These are phyloP conservation scores for Myxozyma nipponensis DNA, from an alignment of 805 yeast genomes.

Conservation along the genomic window DNA sequence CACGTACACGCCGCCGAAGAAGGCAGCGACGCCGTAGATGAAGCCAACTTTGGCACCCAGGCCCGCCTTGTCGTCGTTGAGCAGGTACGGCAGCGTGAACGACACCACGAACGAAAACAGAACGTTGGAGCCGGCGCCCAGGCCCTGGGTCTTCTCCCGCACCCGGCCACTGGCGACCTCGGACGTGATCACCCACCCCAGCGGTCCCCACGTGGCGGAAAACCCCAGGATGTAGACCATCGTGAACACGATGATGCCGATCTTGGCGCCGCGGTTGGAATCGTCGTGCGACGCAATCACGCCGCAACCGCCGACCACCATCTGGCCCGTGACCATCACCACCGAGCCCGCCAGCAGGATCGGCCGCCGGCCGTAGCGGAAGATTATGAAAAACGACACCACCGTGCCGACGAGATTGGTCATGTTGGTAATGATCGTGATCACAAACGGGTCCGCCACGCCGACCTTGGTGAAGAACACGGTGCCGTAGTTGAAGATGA, in stretches of 20 bases:
- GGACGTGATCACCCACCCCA: slow-evolving; percentile 43
- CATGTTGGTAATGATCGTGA: slow-evolving; percentile 1
- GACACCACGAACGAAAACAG: slow-evolving; percentile 1
- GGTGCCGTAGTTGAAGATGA: slow-evolving; percentile 42
- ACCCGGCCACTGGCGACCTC: slow-evolving; percentile 40
- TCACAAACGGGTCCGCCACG: not conserved
- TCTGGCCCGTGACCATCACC: not conserved
- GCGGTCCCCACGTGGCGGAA: slow-evolving; percentile 38
- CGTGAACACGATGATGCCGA: not conserved
- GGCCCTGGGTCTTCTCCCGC: slow-evolving; percentile 40
- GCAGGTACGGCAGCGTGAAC: slow-evolving; percentile 41
- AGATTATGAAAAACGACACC: not conserved
- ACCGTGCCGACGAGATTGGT: not conserved
- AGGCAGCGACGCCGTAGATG: slow-evolving; percentile 27
- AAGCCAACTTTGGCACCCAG: slow-evolving; percentile 48
- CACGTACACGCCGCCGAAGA: not conserved
- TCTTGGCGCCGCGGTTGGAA: not conserved
- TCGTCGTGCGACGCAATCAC: not conserved
- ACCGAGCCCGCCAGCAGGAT: not conserved
- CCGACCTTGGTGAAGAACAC: not conserved
- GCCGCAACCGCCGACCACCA: not conserved
- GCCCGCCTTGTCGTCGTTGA: slow-evolving; percentile 45
- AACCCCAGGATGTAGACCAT: slow-evolving; percentile 11
- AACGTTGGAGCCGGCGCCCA: not conserved
- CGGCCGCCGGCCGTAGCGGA: not conserved